Conservation (phyloP, 768 basidiomycete species). For the Boletus eberwhitei region DNA sequence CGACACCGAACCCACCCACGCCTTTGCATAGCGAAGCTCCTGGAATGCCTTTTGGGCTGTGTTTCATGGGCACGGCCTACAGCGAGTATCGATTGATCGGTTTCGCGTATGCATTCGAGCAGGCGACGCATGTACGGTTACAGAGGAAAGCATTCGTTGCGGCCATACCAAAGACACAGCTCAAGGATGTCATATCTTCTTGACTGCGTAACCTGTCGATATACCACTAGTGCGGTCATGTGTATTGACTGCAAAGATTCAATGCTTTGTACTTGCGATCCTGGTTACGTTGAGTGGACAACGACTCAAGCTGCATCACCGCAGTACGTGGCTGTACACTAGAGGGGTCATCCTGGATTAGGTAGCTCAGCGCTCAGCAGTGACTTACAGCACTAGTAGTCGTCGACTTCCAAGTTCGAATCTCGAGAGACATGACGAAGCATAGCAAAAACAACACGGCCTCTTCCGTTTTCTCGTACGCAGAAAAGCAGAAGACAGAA, state of each 20-base stretch:
- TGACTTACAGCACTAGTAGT: no score
- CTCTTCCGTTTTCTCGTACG: constrained; percentile 86
- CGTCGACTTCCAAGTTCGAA: neutral
- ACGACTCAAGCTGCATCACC: no score
- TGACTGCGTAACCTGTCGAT: neutral
- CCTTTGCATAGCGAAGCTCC: constrained; percentile 35
- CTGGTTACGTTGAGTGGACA: neutral
- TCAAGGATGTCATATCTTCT: constrained; percentile 29
- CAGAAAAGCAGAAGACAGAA: constrained; percentile 75
- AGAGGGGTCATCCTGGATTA: neutral
- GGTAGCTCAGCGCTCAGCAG: no score
- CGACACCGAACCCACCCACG: constrained; percentile 31
- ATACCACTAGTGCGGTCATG: neutral
- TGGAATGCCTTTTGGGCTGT: constrained; percentile 41
- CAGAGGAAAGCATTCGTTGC: constrained; percentile 44
- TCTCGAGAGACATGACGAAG: constrained; percentile 60
- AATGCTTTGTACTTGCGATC: neutral
- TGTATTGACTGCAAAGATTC: neutral
- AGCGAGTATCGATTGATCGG: constrained; percentile 41
- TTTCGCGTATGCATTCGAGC: constrained; percentile 50
- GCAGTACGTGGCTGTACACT: no score
- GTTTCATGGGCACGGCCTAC: constrained; percentile 45
- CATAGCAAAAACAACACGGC: constrained; percentile 91
- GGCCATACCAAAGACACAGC: constrained; percentile 56
- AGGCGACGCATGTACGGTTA: constrained; percentile 52